Percentiles rank a stretch among this genome's conserved stretches.
Evolutionary conservation across 768 basidiomycete genomes (phyloP).

Genomic region (Macrocybe gigantea): DNA sequence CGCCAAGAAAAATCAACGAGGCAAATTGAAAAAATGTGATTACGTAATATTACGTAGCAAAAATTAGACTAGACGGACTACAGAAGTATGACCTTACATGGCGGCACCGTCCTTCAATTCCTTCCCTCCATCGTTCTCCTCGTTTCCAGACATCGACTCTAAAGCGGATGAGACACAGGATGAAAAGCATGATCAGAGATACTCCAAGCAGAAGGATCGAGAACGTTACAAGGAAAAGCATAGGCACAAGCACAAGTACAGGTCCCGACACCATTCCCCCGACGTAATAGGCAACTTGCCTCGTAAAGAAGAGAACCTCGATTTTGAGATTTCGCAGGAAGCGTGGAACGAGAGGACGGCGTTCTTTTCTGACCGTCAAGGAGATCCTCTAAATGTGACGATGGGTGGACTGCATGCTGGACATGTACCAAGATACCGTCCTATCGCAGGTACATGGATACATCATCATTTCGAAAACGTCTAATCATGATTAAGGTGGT

Average conservation of each 20-base stretch:
- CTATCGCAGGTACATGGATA: slow-evolving; percentile 47
- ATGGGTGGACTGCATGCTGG: slow-evolving; percentile 62
- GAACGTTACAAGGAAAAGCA: slow-evolving; percentile 12
- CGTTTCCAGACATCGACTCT: slow-evolving; percentile 60
- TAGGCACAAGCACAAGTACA: slow-evolving; percentile 19
- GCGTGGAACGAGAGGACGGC: slow-evolving; percentile 17
- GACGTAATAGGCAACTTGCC: slow-evolving; percentile 11
- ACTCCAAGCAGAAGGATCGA: slow-evolving; percentile 13
- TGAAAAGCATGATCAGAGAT: slow-evolving; percentile 6
- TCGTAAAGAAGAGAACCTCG: slow-evolving; percentile 16
- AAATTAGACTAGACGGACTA: not conserved
- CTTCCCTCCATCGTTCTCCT: slow-evolving; percentile 60
- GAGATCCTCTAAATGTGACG: slow-evolving; percentile 58
- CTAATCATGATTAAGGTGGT: slow-evolving; percentile 55
- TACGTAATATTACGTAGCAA: slow-evolving; percentile 7
- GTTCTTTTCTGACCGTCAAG: slow-evolving; percentile 64
- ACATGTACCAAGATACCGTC: slow-evolving; percentile 61
- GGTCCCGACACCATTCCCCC: slow-evolving; percentile 12
- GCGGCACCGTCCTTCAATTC: slow-evolving; percentile 55
- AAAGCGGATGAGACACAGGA: slow-evolving; percentile 27
- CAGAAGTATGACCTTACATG: slow-evolving; percentile 21
- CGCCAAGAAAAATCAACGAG: not conserved
- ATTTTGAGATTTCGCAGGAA: slow-evolving; percentile 17
- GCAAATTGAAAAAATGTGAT: slow-evolving; percentile 4
- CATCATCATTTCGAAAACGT: slow-evolving; percentile 17